Conservation (phyloP, 768 basidiomycete species). For the Lyophyllum atratum region DNA sequence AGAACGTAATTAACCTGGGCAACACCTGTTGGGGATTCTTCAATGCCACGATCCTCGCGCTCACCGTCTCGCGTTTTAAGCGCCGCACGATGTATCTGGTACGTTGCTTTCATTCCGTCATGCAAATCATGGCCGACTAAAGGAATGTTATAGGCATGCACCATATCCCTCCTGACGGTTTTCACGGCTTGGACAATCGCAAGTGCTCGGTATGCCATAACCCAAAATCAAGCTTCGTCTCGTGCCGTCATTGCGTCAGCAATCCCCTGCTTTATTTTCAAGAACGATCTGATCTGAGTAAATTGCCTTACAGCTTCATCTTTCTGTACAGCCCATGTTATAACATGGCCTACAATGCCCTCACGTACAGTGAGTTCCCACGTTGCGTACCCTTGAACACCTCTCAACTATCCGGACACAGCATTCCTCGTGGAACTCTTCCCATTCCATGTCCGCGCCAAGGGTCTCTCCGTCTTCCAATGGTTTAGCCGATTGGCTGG, state of each 20-base stretch:
- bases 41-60: conserved; percentile 52
- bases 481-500: conserved; percentile 55
- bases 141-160: conserved; percentile 38
- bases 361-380: conserved; percentile 47
- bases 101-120: conserved; percentile 13
- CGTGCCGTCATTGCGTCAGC: conserved; percentile 51
- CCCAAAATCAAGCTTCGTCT: conserved; percentile 44
- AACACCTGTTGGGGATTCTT: conserved; percentile 57
- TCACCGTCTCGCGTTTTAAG: conserved; percentile 47
- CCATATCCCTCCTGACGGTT: conserved; percentile 43
- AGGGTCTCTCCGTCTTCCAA: conserved; percentile 63
- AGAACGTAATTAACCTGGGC: conserved; percentile 60
- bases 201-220: conserved; percentile 46
- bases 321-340: conserved; percentile 59
- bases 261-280: not conserved
- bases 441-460: conserved; percentile 63
- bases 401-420: conserved; percentile 37
- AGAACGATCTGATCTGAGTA: not conserved
- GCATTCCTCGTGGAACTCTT: conserved; percentile 71
- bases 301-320: conserved; percentile 46
- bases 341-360: conserved; percentile 57
- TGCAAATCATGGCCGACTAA: not conserved
- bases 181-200: conserved; percentile 61
- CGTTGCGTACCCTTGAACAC: conserved; percentile 18
- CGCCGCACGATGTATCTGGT: conserved; percentile 54